Percentiles rank a stretch among this genome's conserved stretches.
These are phyloP conservation scores for Moelleriella libera DNA, from an alignment of 2,329 filamentous ascomycete species.

Conservation along the genomic window DNA sequence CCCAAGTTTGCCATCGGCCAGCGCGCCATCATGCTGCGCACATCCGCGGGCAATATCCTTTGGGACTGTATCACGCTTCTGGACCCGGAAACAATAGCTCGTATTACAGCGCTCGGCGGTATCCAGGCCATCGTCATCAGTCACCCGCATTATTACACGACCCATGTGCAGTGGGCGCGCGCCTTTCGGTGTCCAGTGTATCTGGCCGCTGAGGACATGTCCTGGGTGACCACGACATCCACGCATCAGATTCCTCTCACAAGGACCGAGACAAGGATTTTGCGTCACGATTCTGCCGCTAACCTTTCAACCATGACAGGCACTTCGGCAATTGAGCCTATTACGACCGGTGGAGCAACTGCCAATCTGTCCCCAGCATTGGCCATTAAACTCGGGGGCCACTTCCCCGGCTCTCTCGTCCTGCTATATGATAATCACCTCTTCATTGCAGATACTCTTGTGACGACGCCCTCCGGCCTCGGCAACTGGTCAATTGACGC, in stretches of 20 bases:
- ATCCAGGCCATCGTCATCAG: constrained; percentile 60
- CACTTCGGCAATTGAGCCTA: no score
- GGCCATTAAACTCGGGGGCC: constrained; percentile 59
- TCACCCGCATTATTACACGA: constrained; percentile 74
- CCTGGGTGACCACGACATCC: constrained; percentile 44
- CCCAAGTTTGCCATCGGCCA: constrained; percentile 63
- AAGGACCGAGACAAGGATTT: constrained; percentile 24
- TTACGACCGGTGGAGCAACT: no score
- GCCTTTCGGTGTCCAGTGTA: constrained; percentile 60
- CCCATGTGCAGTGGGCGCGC: constrained; percentile 59
- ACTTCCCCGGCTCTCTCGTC: constrained; percentile 65
- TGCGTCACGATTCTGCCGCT: no score
- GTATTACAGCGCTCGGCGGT: constrained; percentile 47
- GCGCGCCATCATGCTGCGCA: constrained; percentile 54
- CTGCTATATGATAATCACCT: constrained; percentile 46
- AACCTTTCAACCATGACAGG: constrained; percentile 21
- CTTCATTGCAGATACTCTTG: constrained; percentile 65
- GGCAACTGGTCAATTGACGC: constrained; percentile 28
- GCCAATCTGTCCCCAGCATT: constrained; percentile 19
- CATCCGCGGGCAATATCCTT: constrained; percentile 53
- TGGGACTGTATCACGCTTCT: constrained; percentile 68
- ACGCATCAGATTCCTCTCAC: constrained; percentile 31
- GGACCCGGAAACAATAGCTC: constrained; percentile 45
- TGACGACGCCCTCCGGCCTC: constrained; percentile 49
- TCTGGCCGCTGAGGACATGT: constrained; percentile 46